Evolutionary conservation across 2,329 filamentous ascomycete species (phyloP), one percentile per base, ranked within the genome.

Genomic region (Colletotrichum magnum): DNA sequence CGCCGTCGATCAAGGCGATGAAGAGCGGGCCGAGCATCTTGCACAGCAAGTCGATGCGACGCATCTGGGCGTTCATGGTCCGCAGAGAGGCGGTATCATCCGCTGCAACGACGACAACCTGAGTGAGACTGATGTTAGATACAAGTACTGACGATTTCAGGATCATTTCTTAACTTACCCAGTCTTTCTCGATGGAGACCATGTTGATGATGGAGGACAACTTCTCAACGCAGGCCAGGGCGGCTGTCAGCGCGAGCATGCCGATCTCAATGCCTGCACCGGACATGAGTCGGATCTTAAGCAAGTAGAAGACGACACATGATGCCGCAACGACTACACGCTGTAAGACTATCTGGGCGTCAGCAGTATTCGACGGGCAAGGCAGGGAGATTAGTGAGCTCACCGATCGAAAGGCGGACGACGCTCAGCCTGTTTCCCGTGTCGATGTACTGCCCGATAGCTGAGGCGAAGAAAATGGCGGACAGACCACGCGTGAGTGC

Each of bases 111-210:
- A 88, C 81, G 0, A 89, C 83, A 4, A 89, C 81, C 47, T 78
- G 24, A 6, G 12, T 1, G 2, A 36, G 10, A 9, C 1, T 13
- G 12, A 2, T 45, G 1, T 32, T 32, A 32, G 28, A 32, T 9
- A 32, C 28, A 32, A 32, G 5, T 9, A 32, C 28, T 5, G 7
- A 32, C 4, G 6, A 32, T 9, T 32, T 6, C 4, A 32, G 28
- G 7, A 32, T 32, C 4, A 6, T 4, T 9, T 41, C 39, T 15
- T 12, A 6, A 24, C 74, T 18, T 72, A 89, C 85, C 92, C 92
- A 94, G 73, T 94, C 92, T 74, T 89, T 83, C 77, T 94, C 92
- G 0, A 94, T 85, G 0, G 92, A 84, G 1, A 94, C 87, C 0
- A 88, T 83, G 75, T 94, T 94, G 76, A 89, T 84, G 6, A 90